Conservation (phyloP, 192 early-diverging fungal species). For the Dimargaris verticillata region DNA sequence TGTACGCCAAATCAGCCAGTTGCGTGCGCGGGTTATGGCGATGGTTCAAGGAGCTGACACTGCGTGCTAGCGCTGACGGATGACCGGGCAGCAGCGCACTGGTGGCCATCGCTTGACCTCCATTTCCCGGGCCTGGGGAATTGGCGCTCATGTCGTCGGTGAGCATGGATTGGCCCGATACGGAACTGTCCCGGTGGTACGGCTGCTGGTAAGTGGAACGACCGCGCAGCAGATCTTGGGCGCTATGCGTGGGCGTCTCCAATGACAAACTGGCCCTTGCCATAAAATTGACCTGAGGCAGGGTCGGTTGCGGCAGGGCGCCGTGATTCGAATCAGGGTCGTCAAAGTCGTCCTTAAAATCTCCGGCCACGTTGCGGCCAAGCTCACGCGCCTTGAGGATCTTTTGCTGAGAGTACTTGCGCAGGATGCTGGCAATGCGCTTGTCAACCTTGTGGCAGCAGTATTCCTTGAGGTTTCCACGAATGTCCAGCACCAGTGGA, state of each 20-base stretch:
- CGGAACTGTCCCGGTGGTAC: background rate
- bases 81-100: background rate
- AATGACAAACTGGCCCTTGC: background rate
- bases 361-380: background rate
- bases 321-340: slow-evolving; percentile 10
- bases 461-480: slow-evolving; percentile 78
- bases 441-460: slow-evolving; percentile 82
- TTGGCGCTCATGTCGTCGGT: background rate
- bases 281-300: slow-evolving; percentile 15
- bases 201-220: background rate
- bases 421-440: slow-evolving; percentile 19
- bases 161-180: background rate
- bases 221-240: background rate
- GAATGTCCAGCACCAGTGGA: slow-evolving; percentile 58
- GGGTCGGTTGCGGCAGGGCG: slow-evolving; percentile 18
- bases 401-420: slow-evolving; percentile 7
- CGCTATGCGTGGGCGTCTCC: background rate
- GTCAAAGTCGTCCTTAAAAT: slow-evolving; percentile 12
- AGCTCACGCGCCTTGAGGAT: slow-evolving; percentile 3
- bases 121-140: background rate
- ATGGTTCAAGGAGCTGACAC: background rate
- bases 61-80: background rate
- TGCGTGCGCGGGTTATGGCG: slow-evolving; percentile 1
- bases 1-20: slow-evolving; percentile 10
- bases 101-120: background rate